Evolutionary conservation across 352 stramenopile species (phyloP).

Genomic region (Pythium apleroticum): DNA sequence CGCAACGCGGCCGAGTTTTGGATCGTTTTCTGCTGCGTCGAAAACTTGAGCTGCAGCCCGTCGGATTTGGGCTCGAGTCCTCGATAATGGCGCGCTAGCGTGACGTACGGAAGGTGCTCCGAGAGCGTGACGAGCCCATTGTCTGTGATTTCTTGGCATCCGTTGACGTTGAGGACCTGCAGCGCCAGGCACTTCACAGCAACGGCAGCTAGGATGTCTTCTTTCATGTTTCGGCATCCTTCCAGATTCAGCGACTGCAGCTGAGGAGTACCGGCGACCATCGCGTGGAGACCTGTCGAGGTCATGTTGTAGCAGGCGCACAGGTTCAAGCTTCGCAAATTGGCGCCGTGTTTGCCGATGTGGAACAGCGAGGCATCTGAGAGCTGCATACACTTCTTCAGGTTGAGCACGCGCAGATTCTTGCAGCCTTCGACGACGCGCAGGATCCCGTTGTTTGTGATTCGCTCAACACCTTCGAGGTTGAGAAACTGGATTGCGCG

Average conservation of each 20-base stretch:
- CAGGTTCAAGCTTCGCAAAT: conserved; percentile 65
- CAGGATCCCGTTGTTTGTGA: conserved; percentile 50
- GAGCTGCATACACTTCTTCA: conserved; percentile 64
- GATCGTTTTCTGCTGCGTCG: conserved; percentile 72
- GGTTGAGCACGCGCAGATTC: conserved; percentile 54
- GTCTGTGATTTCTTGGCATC: conserved; percentile 80
- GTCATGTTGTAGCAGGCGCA: conserved; percentile 61
- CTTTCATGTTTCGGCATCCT: conserved; percentile 63
- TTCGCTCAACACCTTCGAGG: conserved; percentile 59
- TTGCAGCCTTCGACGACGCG: conserved; percentile 50
- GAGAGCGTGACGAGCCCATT: conserved; percentile 63
- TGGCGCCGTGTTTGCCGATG: conserved; percentile 44
- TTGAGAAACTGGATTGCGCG: conserved; percentile 69
- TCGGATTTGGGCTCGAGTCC: conserved; percentile 59
- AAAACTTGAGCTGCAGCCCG: conserved; percentile 64
- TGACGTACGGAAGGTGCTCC: conserved; percentile 71
- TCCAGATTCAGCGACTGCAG: conserved; percentile 72
- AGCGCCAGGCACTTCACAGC: conserved; percentile 53
- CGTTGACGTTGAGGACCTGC: conserved; percentile 68
- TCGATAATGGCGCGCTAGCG: conserved; percentile 46
- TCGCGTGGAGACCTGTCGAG: conserved; percentile 45
- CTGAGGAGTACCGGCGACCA: conserved; percentile 48
- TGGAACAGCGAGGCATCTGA: conserved; percentile 46
- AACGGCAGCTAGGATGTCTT: conserved; percentile 65
- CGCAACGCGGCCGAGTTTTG: conserved; percentile 65